Percentiles rank a stretch among this genome's conserved stretches.
These are phyloP conservation scores for Erodium trifolium DNA, from an alignment of 441 rosid genomes.

Conservation along the genomic window DNA sequence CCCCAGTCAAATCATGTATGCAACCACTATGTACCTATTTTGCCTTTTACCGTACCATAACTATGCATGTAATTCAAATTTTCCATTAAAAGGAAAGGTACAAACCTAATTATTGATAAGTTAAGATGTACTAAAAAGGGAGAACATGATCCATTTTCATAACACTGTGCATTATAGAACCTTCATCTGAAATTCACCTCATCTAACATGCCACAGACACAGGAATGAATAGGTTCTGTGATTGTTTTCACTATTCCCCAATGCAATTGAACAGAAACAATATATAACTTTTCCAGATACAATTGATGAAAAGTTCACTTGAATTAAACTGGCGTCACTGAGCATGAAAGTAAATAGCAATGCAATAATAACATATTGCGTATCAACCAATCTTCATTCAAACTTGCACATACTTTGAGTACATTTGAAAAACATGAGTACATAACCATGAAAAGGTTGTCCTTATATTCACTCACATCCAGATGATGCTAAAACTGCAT, in stretches of 20 bases:
- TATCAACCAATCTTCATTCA: conserved; percentile 3
- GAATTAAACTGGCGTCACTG: not conserved
- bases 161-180: not conserved
- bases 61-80: not conserved
- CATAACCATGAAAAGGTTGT: conserved; percentile 4
- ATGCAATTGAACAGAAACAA: not conserved
- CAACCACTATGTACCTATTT: not conserved
- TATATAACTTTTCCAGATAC: not conserved
- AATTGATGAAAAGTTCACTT: not conserved
- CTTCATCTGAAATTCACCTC: not conserved
- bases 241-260: not conserved
- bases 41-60: not conserved
- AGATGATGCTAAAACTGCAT: conserved; percentile 7
- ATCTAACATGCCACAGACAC: not conserved
- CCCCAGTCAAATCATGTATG: not conserved
- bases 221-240: not conserved
- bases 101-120: not conserved
- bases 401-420: not conserved
- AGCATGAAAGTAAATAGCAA: not conserved
- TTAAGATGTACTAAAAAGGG: not conserved
- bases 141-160: not conserved
- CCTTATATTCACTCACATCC: conserved; percentile 8
- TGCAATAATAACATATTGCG: not conserved
- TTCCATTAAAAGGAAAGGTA: not conserved
- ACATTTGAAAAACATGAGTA: not conserved